phyloP scores from a whole-genome alignment of 2,329 filamentous ascomycete genomes.

The Metarhizium anisopliae region DNA sequence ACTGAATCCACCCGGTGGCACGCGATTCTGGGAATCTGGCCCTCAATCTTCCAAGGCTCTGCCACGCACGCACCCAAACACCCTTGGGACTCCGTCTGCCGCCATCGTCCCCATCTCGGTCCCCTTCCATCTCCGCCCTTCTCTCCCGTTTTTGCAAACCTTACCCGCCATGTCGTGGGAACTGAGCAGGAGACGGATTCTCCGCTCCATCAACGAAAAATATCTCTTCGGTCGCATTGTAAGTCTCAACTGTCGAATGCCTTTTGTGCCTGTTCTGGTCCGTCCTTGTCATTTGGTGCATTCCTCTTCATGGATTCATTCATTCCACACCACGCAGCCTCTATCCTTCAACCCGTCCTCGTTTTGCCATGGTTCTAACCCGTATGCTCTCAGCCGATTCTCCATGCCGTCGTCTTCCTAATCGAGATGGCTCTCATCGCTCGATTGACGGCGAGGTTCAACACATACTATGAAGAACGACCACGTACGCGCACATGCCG shows the following conservation, averaged over 20 bases:
- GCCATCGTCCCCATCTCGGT: not conserved
- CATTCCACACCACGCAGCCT: not conserved
- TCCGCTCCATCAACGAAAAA: conserved; percentile 53
- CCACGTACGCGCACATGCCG: conserved; percentile 49
- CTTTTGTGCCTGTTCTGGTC: not conserved
- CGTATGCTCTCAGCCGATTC: conserved; percentile 56
- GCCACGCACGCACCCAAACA: too few relatives aligned
- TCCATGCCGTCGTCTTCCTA: conserved; percentile 77
- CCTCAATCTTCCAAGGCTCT: too few relatives aligned
- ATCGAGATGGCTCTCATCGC: conserved; percentile 83
- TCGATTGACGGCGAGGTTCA: conserved; percentile 78
- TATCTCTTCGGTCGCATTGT: conserved; percentile 68
- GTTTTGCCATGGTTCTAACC: not conserved
- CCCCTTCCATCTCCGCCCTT: not conserved
- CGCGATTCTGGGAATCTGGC: not conserved
- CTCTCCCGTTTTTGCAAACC: not conserved
- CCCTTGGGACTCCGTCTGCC: not conserved
- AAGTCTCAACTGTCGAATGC: conserved; percentile 28
- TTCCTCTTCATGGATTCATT: not conserved
- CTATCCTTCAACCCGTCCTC: not conserved
- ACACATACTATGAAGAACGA: conserved; percentile 84
- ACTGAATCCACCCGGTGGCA: not conserved
- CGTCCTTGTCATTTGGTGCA: not conserved
- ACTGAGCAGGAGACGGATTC: conserved; percentile 49
- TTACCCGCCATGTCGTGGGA: conserved; percentile 44